A percentile compares a stretch with the other conserved stretches of the same genome.
phyloP scores from a whole-genome alignment of 331 rosid genomes.

The Rosa hybrid region DNA sequence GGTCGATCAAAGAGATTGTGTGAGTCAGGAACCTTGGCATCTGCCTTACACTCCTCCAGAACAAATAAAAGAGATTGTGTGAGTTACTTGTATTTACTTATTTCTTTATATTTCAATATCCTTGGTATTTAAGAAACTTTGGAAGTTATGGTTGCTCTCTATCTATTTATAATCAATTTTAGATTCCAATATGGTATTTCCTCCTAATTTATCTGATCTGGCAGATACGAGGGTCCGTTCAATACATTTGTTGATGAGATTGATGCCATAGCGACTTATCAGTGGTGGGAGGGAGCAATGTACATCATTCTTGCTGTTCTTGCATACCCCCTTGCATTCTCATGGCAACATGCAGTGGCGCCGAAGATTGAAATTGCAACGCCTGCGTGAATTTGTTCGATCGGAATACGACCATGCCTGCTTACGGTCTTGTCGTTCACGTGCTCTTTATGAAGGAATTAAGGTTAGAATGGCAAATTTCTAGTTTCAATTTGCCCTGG shows the following conservation, averaged over 20 bases:
- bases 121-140: not conserved
- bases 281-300: slow-evolving; percentile 99
- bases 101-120: slow-evolving; percentile 13
- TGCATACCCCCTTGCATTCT: slow-evolving; percentile 91
- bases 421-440: slow-evolving; percentile 93
- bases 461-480: slow-evolving; percentile 57
- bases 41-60: slow-evolving; percentile 90
- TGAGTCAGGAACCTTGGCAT: slow-evolving; percentile 75
- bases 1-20: no score
- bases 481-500: slow-evolving; percentile 11
- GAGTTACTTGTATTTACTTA: slow-evolving; percentile 33
- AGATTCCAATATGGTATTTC: slow-evolving; percentile 12
- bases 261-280: slow-evolving; percentile 85
- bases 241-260: slow-evolving; percentile 90
- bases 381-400: slow-evolving; percentile 88
- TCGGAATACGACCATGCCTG: slow-evolving; percentile 97
- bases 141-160: not conserved
- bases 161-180: not conserved
- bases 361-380: slow-evolving; percentile 82
- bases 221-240: slow-evolving; percentile 91
- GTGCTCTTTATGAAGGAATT: slow-evolving; percentile 98
- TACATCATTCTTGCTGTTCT: slow-evolving; percentile 74
- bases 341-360: slow-evolving; percentile 91
- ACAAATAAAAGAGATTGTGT: slow-evolving; percentile 94
- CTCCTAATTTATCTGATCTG: slow-evolving; percentile 32